phyloP scores from a whole-genome alignment of 768 basidiomycete genomes.

The Lentinula edodes region DNA sequence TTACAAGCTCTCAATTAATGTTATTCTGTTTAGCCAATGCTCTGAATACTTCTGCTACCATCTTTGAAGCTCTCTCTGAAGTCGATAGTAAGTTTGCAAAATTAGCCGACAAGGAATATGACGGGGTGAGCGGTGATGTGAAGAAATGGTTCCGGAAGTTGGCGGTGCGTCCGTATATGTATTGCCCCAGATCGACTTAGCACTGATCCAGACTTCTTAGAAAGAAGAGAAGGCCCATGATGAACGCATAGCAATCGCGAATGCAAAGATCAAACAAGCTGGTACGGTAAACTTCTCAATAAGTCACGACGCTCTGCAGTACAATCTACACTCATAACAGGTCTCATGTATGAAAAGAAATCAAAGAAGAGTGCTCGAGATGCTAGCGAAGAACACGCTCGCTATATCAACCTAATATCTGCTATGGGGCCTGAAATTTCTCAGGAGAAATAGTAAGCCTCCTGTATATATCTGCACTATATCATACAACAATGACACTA shows the following conservation, averaged over 20 bases:
- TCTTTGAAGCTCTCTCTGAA: slow-evolving; percentile 69
- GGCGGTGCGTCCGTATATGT: slow-evolving; percentile 40
- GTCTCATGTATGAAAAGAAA: slow-evolving; percentile 74
- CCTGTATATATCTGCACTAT: background rate
- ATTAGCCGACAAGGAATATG: slow-evolving; percentile 69
- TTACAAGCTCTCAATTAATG: background rate
- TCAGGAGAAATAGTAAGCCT: slow-evolving; percentile 70
- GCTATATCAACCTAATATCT: slow-evolving; percentile 71
- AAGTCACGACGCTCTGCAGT: background rate
- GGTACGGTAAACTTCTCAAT: slow-evolving; percentile 28
- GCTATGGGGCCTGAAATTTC: slow-evolving; percentile 72
- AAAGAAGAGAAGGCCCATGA: slow-evolving; percentile 81
- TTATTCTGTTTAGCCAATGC: slow-evolving; percentile 49
- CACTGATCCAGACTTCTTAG: slow-evolving; percentile 26
- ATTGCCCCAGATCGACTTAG: too few relatives aligned
- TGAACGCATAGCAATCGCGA: slow-evolving; percentile 59
- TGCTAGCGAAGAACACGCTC: slow-evolving; percentile 66
- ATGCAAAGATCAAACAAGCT: slow-evolving; percentile 73
- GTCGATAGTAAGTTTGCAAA: slow-evolving; percentile 73
- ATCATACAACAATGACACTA: background rate
- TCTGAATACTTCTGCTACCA: slow-evolving; percentile 53
- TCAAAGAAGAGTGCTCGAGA: slow-evolving; percentile 67
- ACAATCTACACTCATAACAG: slow-evolving; percentile 26
- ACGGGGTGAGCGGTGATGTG: slow-evolving; percentile 56
- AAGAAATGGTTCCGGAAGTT: slow-evolving; percentile 88